Percentiles rank a stretch among this genome's conserved stretches.
Conservation (phyloP, 2,329 filamentous ascomycete species). For the Cladophialophora carrionii region DNA sequence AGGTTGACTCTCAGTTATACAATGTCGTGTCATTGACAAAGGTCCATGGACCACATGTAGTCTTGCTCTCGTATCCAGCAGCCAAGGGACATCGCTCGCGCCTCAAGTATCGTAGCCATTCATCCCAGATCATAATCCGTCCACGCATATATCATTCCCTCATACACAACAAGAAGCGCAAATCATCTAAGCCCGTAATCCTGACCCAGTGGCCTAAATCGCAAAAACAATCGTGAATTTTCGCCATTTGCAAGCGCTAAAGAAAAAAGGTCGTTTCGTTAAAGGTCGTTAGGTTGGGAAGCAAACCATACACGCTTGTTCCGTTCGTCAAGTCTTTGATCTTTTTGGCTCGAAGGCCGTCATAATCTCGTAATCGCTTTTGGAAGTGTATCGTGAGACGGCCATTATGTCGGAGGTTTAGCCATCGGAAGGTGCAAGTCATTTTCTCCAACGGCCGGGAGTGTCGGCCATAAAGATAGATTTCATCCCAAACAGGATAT, state of each 20-base stretch:
- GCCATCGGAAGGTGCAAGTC: slow-evolving; percentile 24
- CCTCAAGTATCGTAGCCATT: slow-evolving; percentile 26
- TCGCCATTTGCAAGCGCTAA: slow-evolving; percentile 30
- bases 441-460: slow-evolving; percentile 26
- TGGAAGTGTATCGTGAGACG: slow-evolving; percentile 33
- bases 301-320: slow-evolving; percentile 35
- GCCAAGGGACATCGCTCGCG: slow-evolving; percentile 26
- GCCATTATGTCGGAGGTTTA: slow-evolving; percentile 25
- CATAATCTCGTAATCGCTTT: slow-evolving; percentile 38
- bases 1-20: slow-evolving; percentile 12
- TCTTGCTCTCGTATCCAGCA: slow-evolving; percentile 32
- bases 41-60: slow-evolving; percentile 16
- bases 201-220: slow-evolving; percentile 19
- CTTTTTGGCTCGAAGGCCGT: slow-evolving; percentile 35
- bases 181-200: slow-evolving; percentile 30
- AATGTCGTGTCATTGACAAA: slow-evolving; percentile 16
- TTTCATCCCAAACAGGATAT: slow-evolving; percentile 24
- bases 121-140: slow-evolving; percentile 36
- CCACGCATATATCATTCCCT: slow-evolving; percentile 36
- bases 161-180: slow-evolving; percentile 32
- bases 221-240: slow-evolving; percentile 27
- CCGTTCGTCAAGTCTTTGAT: slow-evolving; percentile 36
- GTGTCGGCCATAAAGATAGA: slow-evolving; percentile 21
- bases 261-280: slow-evolving; percentile 39
- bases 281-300: slow-evolving; percentile 35